Conservation (phyloP, 2,329 filamentous ascomycete species). For the Thielaviopsis populi region DNA sequence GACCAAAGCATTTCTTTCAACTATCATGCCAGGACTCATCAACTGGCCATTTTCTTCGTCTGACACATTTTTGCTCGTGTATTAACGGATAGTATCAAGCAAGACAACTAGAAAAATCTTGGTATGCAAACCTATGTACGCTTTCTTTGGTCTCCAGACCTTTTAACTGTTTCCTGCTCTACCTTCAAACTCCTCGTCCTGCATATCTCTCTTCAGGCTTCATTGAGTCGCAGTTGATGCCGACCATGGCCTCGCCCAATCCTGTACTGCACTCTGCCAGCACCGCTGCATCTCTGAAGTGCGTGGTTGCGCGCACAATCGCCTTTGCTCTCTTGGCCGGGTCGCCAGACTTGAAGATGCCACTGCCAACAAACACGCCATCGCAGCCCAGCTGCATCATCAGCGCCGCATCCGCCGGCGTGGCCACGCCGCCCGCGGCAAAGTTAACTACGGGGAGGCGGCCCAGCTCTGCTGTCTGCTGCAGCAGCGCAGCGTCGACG, state of each 20-base stretch:
- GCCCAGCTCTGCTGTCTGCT: constrained; percentile 73
- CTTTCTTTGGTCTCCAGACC: too few species aligned
- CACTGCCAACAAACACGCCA: constrained; percentile 90
- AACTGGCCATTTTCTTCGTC: too few species aligned
- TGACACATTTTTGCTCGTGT: too few species aligned
- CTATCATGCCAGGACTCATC: too few species aligned
- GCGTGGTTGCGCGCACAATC: constrained; percentile 86
- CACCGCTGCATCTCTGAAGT: constrained; percentile 73
- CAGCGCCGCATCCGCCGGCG: constrained; percentile 85
- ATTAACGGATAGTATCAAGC: too few species aligned
- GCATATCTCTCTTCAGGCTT: constrained; percentile 67
- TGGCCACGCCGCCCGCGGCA: constrained; percentile 97
- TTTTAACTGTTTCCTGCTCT: too few species aligned
- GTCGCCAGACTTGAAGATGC: constrained; percentile 95
- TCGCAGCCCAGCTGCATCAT: constrained; percentile 99
- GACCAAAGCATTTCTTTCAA: too few species aligned
- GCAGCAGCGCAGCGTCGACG: constrained; percentile 62
- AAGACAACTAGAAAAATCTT: not conserved
- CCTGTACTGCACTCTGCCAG: constrained; percentile 77
- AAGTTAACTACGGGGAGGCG: constrained; percentile 94
- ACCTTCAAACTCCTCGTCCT: constrained; percentile 60
- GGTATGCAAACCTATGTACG: not conserved
- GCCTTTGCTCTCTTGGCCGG: constrained; percentile 80
- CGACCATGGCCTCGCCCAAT: constrained; percentile 95
- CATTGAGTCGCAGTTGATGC: constrained; percentile 75